phyloP scores from a whole-genome alignment of 306 rosid genomes.

The Fragaria iinumae region DNA sequence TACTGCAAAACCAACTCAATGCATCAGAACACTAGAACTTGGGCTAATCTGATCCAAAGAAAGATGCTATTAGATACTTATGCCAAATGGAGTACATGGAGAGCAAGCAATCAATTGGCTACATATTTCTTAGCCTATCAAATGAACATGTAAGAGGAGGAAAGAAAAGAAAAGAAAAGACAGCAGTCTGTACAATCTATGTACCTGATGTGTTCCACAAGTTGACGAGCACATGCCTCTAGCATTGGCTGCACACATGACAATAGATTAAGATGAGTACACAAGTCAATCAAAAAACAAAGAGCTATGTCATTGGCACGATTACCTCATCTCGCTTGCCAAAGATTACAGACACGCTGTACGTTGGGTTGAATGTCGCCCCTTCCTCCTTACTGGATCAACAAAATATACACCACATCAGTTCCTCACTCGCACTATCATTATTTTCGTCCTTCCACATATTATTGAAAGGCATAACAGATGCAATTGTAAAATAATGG shows the following conservation, averaged over 20 bases:
- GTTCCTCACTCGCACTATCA: constrained; percentile 8
- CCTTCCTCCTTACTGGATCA: constrained; percentile 85
- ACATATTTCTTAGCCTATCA: background rate
- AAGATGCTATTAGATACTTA: background rate
- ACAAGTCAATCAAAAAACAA: background rate
- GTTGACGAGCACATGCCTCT: constrained; percentile 82
- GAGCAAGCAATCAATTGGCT: background rate
- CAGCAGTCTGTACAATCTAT: background rate
- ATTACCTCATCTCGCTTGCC: constrained; percentile 96
- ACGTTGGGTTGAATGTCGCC: constrained; percentile 68
- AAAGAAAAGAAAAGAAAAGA: background rate
- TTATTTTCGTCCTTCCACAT: no score
- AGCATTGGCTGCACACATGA: constrained; percentile 70
- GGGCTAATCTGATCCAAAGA: background rate
- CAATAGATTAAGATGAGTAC: constrained; percentile 19
- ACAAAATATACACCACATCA: constrained; percentile 25
- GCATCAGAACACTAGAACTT: background rate
- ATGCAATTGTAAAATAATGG: background rate
- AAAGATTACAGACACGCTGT: constrained; percentile 74
- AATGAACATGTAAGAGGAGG: background rate
- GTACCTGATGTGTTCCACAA: constrained; percentile 78
- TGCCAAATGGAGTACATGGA: background rate
- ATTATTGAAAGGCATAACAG: background rate
- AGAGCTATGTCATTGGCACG: constrained; percentile 4
- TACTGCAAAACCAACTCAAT: constrained; percentile 43